Evolutionary conservation across 2,329 filamentous ascomycete genomes (phyloP).

Genomic region (Fusarium udum): DNA sequence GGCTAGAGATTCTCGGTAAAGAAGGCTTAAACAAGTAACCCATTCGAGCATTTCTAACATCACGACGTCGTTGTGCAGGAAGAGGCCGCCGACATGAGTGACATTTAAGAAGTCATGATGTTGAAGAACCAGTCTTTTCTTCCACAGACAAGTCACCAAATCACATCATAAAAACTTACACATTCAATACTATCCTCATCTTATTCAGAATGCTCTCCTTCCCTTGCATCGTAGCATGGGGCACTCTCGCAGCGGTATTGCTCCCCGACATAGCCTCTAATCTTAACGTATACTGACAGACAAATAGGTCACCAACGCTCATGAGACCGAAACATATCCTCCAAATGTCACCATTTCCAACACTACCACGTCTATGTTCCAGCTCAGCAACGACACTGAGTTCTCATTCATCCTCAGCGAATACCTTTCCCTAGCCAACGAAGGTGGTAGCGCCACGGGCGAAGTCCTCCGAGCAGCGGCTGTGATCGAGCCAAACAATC

Average conservation of each 20-base stretch:
- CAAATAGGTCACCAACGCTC: not conserved
- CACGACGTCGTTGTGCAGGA: not conserved
- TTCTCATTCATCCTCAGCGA: constrained; percentile 30
- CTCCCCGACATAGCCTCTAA: accelerated
- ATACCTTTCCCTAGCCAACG: constrained; percentile 25
- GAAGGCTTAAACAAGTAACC: not conserved
- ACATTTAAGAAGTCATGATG: not conserved
- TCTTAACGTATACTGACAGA: not conserved
- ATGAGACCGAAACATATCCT: not conserved
- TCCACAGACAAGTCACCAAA: not conserved
- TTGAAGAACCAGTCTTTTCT: not conserved
- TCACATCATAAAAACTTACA: not conserved
- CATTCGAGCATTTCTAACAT: not conserved
- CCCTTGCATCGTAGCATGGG: not conserved
- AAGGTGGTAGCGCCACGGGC: constrained; percentile 13
- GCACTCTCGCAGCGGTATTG: not conserved
- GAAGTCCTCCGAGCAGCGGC: constrained; percentile 23
- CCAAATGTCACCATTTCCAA: constrained; percentile 11
- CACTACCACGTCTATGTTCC: constrained; percentile 18
- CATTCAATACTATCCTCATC: not conserved
- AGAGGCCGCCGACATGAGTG: not conserved
- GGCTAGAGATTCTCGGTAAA: not conserved
- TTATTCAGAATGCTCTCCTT: not conserved
- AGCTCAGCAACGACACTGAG: constrained; percentile 20
- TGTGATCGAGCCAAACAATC: constrained; percentile 5